These are phyloP conservation scores for Magnaporthiopsis poae DNA, from an alignment of 2,329 filamentous ascomycete genomes.

Conservation along the genomic window DNA sequence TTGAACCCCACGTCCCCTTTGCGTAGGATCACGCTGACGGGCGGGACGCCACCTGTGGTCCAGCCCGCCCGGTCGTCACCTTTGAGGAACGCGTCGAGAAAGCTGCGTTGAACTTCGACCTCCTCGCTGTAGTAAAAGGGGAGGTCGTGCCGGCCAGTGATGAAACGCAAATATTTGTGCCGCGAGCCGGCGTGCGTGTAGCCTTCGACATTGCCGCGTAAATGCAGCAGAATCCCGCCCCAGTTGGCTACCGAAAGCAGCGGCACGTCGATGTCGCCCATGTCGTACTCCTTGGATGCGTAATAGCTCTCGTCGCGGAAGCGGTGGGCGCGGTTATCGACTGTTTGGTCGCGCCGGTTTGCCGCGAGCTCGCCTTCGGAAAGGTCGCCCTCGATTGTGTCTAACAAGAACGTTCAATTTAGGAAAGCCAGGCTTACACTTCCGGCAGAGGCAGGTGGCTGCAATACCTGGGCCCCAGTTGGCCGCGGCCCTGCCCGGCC, in stretches of 20 bases:
- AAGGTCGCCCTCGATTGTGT: conserved; percentile 43
- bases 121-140: conserved; percentile 64
- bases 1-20: conserved; percentile 61
- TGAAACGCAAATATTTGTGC: conserved; percentile 59
- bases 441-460: no score
- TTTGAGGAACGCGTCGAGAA: conserved; percentile 63
- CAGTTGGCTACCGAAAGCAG: conserved; percentile 59
- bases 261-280: conserved; percentile 58
- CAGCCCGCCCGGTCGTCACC: conserved; percentile 54
- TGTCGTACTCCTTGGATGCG: conserved; percentile 52
- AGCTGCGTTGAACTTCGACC: conserved; percentile 56
- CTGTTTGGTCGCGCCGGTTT: conserved; percentile 38
- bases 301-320: conserved; percentile 58
- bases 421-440: no score
- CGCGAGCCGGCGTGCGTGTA: conserved; percentile 54
- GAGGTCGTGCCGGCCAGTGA: conserved; percentile 60
- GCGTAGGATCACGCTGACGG: conserved; percentile 51
- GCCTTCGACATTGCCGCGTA: conserved; percentile 59
- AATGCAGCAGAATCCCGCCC: conserved; percentile 60
- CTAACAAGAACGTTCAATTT: no score
- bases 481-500: conserved; percentile 34
- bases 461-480: conserved; percentile 14
- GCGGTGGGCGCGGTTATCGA: conserved; percentile 36
- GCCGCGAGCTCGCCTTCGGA: conserved; percentile 38
- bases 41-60: conserved; percentile 47